Base-by-base conservation (phyloP, 495 filamentous ascomycete genomes). In the Aspergillus sclerotiicarbonarius region DNA sequence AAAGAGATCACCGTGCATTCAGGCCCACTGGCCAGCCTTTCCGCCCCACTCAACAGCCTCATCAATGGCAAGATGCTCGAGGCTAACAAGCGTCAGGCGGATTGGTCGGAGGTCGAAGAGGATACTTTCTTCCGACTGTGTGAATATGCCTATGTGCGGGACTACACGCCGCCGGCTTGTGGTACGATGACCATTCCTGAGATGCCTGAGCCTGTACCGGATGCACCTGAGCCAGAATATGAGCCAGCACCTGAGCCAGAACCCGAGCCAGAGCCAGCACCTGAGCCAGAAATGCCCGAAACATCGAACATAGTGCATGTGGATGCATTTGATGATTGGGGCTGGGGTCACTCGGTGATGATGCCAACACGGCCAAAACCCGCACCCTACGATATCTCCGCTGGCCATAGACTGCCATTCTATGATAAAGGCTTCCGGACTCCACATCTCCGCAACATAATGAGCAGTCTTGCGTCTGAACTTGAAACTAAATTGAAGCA, bases 111-210 rank as follows among this genome's bases (percentile, higher is more conserved):
- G 35, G 53, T 69, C 31, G 63, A 68, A 20, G 54, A 55, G 44
- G 58, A 62, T 7, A 72, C 62, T 1, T 72, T 72, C 35, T 8
- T 54, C 53, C 61, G 61, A 33, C 50, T 72, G 13, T 70, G 62
- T 55, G 63, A 72, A 66, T 70, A 58, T 49, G 65, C 63, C 4
- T 72, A 72, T 33, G 4, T 46, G 0, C 31, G 57, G 5, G 54
- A 70, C 33, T 70, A 70, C 54, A 68, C 60, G 0, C 60, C 62
- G 6, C 62, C 63, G 8, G 8, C 39, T 8, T 59, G 44, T 25
- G 10, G 39, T 1, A 20, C 48, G 49, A 18, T n/a, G 7, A 21
- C 9, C 30, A 50, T 6, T n/a, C n/a, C n/a, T n/a, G n/a, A n/a
- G n/a, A n/a, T n/a, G n/a, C n/a, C n/a, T n/a, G n/a, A n/a, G n/a